These are phyloP conservation scores for Dipodascopsis uninucleata DNA, from an alignment of 805 yeast genomes.

Conservation along the genomic window DNA sequence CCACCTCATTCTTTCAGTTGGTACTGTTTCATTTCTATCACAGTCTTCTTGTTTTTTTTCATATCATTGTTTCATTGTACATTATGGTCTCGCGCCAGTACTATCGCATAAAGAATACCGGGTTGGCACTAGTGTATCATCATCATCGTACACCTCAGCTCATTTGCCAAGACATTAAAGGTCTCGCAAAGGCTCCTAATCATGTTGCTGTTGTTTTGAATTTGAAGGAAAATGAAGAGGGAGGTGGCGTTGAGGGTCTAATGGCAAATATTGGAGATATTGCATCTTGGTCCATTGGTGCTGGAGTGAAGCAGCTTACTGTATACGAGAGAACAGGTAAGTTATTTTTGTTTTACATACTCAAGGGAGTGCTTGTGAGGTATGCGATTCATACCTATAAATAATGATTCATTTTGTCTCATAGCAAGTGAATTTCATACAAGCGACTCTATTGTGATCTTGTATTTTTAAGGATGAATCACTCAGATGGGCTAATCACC, in stretches of 20 bases:
- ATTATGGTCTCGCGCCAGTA: constrained; percentile 8
- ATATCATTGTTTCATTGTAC: constrained; percentile 19
- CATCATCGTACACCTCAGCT: constrained; percentile 63
- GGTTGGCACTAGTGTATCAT: constrained; percentile 28
- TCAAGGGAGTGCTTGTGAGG: too few relatives aligned
- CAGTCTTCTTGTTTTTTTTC: constrained; percentile 23
- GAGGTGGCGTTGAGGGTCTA: constrained; percentile 83
- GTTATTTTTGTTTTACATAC: too few relatives aligned
- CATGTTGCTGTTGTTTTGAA: constrained; percentile 72
- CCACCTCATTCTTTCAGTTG: constrained; percentile 16
- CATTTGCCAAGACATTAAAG: constrained; percentile 75
- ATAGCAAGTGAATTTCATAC: too few relatives aligned
- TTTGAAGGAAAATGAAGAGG: constrained; percentile 72
- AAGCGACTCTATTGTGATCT: too few relatives aligned
- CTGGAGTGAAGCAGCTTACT: constrained; percentile 70
- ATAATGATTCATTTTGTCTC: background rate
- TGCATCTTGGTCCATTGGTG: constrained; percentile 81
- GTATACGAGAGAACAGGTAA: constrained; percentile 77
- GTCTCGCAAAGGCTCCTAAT: constrained; percentile 71
- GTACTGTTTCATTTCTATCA: constrained; percentile 21
- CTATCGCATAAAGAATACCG: constrained; percentile 22
- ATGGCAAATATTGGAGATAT: constrained; percentile 73
- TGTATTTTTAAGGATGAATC: too few relatives aligned
- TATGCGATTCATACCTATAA: too few relatives aligned
- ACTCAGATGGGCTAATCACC: too few relatives aligned